Conservation (phyloP, 371 early-diverging fungal species). For the Mucor sp. region DNA sequence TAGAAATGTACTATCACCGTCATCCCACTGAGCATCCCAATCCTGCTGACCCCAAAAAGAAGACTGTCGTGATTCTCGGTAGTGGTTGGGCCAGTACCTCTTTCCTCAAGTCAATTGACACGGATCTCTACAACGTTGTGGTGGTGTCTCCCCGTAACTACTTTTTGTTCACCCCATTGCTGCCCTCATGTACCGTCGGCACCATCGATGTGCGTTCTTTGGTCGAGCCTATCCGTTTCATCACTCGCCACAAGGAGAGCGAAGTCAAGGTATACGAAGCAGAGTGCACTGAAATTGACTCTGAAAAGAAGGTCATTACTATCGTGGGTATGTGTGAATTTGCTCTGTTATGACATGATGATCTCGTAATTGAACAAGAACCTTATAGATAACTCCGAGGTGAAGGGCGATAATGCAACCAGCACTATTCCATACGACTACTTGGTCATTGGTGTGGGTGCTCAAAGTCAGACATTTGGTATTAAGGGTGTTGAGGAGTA, state of each 20-base stretch:
- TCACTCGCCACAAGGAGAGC: slow-evolving; percentile 84
- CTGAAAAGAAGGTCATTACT: slow-evolving; percentile 71
- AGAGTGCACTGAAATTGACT: slow-evolving; percentile 85
- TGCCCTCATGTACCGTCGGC: slow-evolving; percentile 87
- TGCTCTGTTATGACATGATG: background rate
- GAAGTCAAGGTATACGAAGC: slow-evolving; percentile 87
- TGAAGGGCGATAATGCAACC: slow-evolving; percentile 63
- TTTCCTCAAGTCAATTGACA: slow-evolving; percentile 76
- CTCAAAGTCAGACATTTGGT: slow-evolving; percentile 89
- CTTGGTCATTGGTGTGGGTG: slow-evolving; percentile 88
- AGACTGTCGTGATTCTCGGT: slow-evolving; percentile 84
- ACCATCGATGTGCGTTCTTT: slow-evolving; percentile 87
- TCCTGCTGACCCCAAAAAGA: slow-evolving; percentile 73
- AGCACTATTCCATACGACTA: slow-evolving; percentile 84
- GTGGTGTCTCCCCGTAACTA: slow-evolving; percentile 90
- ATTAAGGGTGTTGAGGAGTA: slow-evolving; percentile 86
- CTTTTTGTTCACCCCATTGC: slow-evolving; percentile 92
- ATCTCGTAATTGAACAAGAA: background rate
- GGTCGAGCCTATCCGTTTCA: slow-evolving; percentile 87
- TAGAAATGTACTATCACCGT: slow-evolving; percentile 57
- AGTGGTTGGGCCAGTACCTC: slow-evolving; percentile 89
- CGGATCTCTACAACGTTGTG: slow-evolving; percentile 77
- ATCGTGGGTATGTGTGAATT: slow-evolving; percentile 61
- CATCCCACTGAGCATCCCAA: slow-evolving; percentile 65
- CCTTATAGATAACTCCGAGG: slow-evolving; percentile 69